Evolutionary conservation across 176 grass and related monocot genomes (phyloP).

Genomic region (Cenchrus americanus): DNA sequence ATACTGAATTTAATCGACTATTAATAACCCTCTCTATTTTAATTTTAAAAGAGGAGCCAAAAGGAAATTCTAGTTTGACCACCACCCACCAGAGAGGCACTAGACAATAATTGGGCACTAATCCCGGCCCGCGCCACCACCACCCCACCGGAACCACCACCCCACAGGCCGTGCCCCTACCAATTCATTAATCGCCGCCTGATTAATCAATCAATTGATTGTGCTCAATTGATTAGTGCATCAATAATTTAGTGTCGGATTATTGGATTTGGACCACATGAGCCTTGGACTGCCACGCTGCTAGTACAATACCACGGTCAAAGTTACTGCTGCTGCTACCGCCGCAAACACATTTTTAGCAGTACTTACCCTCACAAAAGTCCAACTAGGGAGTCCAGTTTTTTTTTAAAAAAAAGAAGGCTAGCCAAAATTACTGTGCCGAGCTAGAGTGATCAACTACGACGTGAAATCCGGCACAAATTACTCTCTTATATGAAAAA

Average conservation of each 20-base stretch:
- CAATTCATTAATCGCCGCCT: conserved; percentile 13
- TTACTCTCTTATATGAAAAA: background rate
- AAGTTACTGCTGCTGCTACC: background rate
- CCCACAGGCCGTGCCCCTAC: background rate
- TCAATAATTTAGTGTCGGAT: background rate
- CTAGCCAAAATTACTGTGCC: background rate
- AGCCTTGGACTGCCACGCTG: background rate
- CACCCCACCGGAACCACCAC: conserved; percentile 7
- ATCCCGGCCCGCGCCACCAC: conserved; percentile 1
- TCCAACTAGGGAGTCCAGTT: background rate
- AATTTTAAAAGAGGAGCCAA: background rate
- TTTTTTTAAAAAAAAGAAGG: too few relatives aligned
- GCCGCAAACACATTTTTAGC: background rate
- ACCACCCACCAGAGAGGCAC: background rate
- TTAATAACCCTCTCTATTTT: too few relatives aligned
- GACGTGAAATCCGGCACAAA: background rate
- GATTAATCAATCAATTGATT: background rate
- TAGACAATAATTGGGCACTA: conserved; percentile 48
- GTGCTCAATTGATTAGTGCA: background rate
- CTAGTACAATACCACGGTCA: background rate
- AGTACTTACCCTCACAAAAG: background rate
- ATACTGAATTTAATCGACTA: background rate
- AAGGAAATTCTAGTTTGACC: conserved; percentile 30
- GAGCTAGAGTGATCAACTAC: background rate
- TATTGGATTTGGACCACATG: conserved; percentile 26